Evolutionary conservation across 78 protist species (phyloP).

Genomic region (slime mould (Dictyostelium discoideum)): dicty_2.7 NC_007089.4:114001-114500

Average conservation of each 20-base stretch:
- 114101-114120: no score
- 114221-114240: no score
- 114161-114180: no score
- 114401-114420: conserved; percentile 46
- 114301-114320: conserved; percentile 18
- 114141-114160: background rate
- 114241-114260: background rate
- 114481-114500: background rate
- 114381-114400: conserved; percentile 58
- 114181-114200: no score
- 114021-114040: background rate
- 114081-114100: background rate
- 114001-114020: background rate
- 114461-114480: background rate
- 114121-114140: background rate
- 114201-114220: no score
- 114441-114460: background rate
- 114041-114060: background rate
- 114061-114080: conserved; percentile 18
- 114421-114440: background rate
- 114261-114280: background rate
- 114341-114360: conserved; percentile 20
- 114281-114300: background rate
- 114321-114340: conserved; percentile 12
- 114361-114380: conserved; percentile 64